Conservation (phyloP, 768 basidiomycete species). For the Albatrellus ellisii region DNA sequence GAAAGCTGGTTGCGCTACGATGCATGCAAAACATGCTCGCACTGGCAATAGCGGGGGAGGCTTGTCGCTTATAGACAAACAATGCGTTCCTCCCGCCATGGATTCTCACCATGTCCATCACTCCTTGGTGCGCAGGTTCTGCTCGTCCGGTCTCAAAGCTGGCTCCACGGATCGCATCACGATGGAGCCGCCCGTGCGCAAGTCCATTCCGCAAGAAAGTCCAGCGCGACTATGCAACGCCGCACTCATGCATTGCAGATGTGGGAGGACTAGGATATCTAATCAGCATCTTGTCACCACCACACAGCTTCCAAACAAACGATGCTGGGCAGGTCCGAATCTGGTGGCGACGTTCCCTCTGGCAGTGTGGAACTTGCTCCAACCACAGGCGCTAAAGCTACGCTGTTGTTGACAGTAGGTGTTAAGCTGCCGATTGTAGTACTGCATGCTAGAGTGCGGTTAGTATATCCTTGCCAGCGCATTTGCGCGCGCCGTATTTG, state of each 20-base stretch:
- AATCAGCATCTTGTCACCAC: no score
- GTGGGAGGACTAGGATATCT: no score
- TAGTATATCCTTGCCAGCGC: no score
- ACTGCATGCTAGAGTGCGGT: no score
- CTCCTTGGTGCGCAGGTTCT: constrained; percentile 40
- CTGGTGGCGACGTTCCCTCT: no score
- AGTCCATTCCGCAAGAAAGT: constrained; percentile 66
- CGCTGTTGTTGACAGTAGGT: no score
- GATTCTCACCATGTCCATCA: constrained; percentile 8
- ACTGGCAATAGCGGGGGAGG: constrained; percentile 64
- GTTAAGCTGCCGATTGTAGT: no score
- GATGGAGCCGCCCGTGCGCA: constrained; percentile 65
- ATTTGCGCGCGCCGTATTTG: no score
- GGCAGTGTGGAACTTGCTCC: no score
- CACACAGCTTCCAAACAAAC: no score
- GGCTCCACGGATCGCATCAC: constrained; percentile 56
- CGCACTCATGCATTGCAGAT: constrained; percentile 51
- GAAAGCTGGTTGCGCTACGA: constrained; percentile 81
- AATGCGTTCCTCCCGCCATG: constrained; percentile 30
- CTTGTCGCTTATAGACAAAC: constrained; percentile 63
- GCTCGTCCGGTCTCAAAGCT: constrained; percentile 43
- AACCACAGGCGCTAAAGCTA: no score
- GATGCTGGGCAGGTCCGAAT: no score
- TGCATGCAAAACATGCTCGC: constrained; percentile 70
- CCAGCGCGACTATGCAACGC: constrained; percentile 66